These are phyloP conservation scores for Pseudogymnoascus destructans DNA, from an alignment of 2,329 filamentous ascomycete genomes.

Conservation along the genomic window DNA sequence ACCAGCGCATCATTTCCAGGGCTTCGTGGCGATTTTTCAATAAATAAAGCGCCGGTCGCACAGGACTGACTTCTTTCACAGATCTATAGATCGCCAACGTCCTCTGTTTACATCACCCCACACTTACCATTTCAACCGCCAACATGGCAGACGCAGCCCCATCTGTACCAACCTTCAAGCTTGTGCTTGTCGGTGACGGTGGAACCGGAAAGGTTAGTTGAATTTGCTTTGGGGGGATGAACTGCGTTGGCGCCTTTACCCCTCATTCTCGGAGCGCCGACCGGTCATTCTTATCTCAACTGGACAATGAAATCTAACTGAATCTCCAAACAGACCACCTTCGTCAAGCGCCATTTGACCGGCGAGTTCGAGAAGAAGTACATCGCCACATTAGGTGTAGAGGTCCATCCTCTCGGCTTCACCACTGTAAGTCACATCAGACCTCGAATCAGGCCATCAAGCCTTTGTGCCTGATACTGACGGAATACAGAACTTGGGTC, in stretches of 20 bases:
- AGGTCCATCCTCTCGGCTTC: conserved; percentile 97
- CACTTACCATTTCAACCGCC: conserved; percentile 11
- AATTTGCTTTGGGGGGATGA: conserved; percentile 1
- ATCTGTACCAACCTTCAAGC: conserved; percentile 82
- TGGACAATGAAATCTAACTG: not conserved
- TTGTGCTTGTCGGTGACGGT: conserved; percentile 97
- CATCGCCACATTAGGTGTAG: conserved; percentile 98
- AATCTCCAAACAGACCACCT: conserved; percentile 63
- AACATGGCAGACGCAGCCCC: conserved; percentile 50
- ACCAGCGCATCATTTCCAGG: not conserved
- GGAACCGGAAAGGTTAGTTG: conserved; percentile 91
- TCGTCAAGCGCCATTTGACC: conserved; percentile 99
- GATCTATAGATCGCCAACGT: conserved; percentile 3
- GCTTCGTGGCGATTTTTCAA: not conserved
- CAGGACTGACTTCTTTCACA: not conserved
- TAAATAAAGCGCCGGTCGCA: conserved; percentile 1
- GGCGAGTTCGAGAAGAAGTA: conserved; percentile 99
- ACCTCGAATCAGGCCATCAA: not conserved
- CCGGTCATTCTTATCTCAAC: not conserved
- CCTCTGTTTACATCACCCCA: conserved; percentile 21
- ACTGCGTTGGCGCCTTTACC: not conserved
- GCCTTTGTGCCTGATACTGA: conserved; percentile 15
- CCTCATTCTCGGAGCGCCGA: conserved; percentile 13
- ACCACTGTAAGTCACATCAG: conserved; percentile 63
- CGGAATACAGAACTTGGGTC: conserved; percentile 64